Base-by-base conservation (phyloP, 306 rosid species). In the Corylus avellana region DNA sequence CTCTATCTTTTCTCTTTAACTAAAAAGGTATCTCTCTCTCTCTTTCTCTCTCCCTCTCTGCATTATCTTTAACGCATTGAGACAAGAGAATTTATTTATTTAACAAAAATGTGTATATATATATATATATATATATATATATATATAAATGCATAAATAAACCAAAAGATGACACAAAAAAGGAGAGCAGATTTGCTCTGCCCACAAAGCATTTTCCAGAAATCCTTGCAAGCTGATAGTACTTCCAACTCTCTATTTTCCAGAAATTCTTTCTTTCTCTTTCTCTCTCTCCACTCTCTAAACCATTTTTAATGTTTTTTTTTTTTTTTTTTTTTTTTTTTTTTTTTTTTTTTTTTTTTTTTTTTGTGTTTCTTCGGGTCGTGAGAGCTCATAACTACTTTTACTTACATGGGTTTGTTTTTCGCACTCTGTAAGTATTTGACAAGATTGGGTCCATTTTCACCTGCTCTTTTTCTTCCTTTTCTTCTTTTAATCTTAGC, bases 141-240 rank as follows among this genome's bases (percentile, higher is more conserved):
- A 42, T 0, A 42, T 7, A 42, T 5, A 42, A 6, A 42, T 1
- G 35, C 35, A 32, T 32, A 42, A 42, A 42, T 5, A 42, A 42
- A 42, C 46, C 46, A 39, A 14, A 62, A 59, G 59, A 83, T 42
- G 86, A 81, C 85, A 76, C 75, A 79, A 49, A 86, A 86, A 90
- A 84, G 88, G 55, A 86, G 82, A 86, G 87, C 87, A 86, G 85
- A 81, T 87, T 48, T 85, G 78, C 70, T 77, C 76, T 93, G 86
- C 73, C 77, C 83, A 72, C 49, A 84, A 64, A 86, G 88, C 86
- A 84, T 83, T 84, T 90, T 90, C 80, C 92, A 88, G 91, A 88
- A 87, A 91, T 89, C 87, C 83, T 88, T 84, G 94, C 91, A 87
- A 77, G 79, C 84, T 78, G 86, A 78, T 81, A 68, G 87, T 85